These are phyloP conservation scores for Chlorella sp. DNA, from an alignment of 139 green algal genomes.

Conservation along the genomic window DNA sequence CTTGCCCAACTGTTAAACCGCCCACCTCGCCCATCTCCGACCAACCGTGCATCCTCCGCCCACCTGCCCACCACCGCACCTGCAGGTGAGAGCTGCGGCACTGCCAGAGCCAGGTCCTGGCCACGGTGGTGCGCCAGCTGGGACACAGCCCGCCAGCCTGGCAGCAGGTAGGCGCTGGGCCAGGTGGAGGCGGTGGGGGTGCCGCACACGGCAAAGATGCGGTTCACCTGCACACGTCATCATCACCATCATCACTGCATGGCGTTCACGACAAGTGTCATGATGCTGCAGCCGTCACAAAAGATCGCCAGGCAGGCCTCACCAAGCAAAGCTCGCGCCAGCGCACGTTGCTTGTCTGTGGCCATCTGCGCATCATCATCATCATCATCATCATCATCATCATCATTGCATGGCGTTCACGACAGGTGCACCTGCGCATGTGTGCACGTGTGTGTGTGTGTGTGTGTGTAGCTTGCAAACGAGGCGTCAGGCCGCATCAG, in stretches of 20 bases:
- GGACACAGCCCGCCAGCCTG: not conserved
- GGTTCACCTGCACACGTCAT: slow-evolving; percentile 21
- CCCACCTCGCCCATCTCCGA: no score
- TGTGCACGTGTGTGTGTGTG: no score
- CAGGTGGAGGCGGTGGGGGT: slow-evolving; percentile 58
- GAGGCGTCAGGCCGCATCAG: no score
- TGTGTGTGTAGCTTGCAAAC: no score
- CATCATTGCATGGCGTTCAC: no score
- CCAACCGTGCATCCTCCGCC: no score
- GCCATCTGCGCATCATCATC: no score
- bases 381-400: not conserved
- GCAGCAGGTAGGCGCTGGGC: slow-evolving; percentile 13
- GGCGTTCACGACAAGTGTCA: no score
- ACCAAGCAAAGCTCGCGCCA: not conserved
- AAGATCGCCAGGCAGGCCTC: not conserved
- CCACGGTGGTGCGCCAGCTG: not conserved
- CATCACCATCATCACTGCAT: no score
- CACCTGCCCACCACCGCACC: not conserved
- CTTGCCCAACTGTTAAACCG: no score
- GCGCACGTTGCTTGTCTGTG: not conserved
- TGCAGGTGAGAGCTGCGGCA: not conserved
- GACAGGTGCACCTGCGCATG: no score
- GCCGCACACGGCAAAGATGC: slow-evolving; percentile 78
- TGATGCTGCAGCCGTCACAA: slow-evolving; percentile 8
- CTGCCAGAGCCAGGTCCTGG: not conserved